A percentile compares a stretch with the other conserved stretches of the same genome.
These are phyloP conservation scores for Penicillium capsulatum DNA, from an alignment of 2,329 filamentous ascomycete genomes.

Conservation along the genomic window DNA sequence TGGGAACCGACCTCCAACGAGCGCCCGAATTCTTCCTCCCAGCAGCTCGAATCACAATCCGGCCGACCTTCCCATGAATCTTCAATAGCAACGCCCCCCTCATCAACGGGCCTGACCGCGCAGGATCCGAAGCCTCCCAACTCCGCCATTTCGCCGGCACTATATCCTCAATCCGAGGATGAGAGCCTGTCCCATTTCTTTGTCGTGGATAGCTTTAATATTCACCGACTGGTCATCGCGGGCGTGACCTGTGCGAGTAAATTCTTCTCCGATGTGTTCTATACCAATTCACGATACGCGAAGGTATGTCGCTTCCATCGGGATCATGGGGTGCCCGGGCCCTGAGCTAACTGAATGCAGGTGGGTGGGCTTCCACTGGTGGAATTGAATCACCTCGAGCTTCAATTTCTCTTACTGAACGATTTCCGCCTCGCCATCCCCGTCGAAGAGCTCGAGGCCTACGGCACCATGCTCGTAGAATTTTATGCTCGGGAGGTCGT, in stretches of 20 bases:
- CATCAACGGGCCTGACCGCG: conserved; percentile 32
- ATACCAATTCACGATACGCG: conserved; percentile 97
- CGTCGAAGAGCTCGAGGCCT: conserved; percentile 92
- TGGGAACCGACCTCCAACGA: conserved; percentile 20
- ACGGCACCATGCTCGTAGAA: conserved; percentile 96
- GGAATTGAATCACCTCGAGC: conserved; percentile 91
- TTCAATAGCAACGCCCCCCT: conserved; percentile 37
- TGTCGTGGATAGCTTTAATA: conserved; percentile 98
- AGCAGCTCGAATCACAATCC: conserved; percentile 17
- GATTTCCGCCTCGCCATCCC: conserved; percentile 92
- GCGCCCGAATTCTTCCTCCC: conserved; percentile 14
- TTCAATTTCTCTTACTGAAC: conserved; percentile 92
- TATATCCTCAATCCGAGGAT: conserved; percentile 41
- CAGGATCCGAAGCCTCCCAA: conserved; percentile 32
- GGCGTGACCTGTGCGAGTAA: conserved; percentile 98
- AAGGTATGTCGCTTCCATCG: conserved; percentile 62
- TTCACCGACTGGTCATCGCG: conserved; percentile 91
- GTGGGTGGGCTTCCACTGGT: conserved; percentile 88
- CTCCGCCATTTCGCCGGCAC: conserved; percentile 32
- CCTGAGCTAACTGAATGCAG: conserved; percentile 46
- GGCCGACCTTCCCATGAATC: conserved; percentile 20
- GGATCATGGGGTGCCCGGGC: neutral
- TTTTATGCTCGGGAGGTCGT: conserved; percentile 94
- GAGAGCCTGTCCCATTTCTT: conserved; percentile 68
- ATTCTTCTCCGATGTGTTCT: conserved; percentile 98